phyloP scores from a whole-genome alignment of 2,329 filamentous ascomycete genomes.

The Neopestalotiopsis rosae region DNA sequence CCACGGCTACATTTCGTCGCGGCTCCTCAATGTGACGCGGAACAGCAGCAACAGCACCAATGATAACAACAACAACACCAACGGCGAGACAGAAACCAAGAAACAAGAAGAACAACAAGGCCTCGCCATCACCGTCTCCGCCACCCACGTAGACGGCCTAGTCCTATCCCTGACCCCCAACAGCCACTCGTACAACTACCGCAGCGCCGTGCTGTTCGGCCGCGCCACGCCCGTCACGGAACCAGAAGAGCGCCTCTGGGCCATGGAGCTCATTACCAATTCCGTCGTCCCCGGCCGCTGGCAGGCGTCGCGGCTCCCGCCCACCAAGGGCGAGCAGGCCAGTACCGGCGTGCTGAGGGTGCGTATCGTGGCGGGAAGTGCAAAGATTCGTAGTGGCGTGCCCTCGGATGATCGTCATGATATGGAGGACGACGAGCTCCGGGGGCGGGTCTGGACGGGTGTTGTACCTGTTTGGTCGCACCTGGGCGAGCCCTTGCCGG shows the following conservation, averaged over 20 bases:
- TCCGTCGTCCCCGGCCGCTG: constrained; percentile 73
- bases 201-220: constrained; percentile 79
- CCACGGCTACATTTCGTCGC: constrained; percentile 82
- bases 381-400: constrained; percentile 72
- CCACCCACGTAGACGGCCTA: constrained; percentile 78
- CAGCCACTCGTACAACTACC: constrained; percentile 86
- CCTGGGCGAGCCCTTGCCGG: constrained; percentile 67
- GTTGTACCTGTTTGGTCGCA: constrained; percentile 67
- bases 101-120: constrained; percentile 32
- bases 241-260: constrained; percentile 74
- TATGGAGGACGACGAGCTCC: constrained; percentile 46
- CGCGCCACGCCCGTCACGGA: constrained; percentile 72
- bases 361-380: constrained; percentile 71
- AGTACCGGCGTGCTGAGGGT: constrained; percentile 77
- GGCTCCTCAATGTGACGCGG: constrained; percentile 72
- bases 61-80: constrained; percentile 3
- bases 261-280: constrained; percentile 80
- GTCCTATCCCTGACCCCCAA: constrained; percentile 81
- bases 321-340: constrained; percentile 75
- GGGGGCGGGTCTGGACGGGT: constrained; percentile 58
- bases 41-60: neutral
- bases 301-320: constrained; percentile 71
- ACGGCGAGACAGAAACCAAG: constrained; percentile 20
- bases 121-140: constrained; percentile 74
- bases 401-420: constrained; percentile 62